Conservation (phyloP, 2,329 filamentous ascomycete genomes). For the Venturia oleaginea region DNA sequence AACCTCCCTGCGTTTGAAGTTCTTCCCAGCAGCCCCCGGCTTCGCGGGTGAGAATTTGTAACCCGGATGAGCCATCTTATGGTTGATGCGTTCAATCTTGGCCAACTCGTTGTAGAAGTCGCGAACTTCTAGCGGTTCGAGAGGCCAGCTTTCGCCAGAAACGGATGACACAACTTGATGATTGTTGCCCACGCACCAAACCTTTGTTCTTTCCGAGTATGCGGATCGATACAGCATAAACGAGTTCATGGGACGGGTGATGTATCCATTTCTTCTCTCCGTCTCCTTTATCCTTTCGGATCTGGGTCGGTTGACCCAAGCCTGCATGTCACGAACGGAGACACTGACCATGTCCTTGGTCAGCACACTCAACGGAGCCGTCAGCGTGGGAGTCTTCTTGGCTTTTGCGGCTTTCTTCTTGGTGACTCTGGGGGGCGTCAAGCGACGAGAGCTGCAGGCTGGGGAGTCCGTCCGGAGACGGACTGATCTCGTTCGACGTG, state of each 20-base stretch:
- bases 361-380: constrained; percentile 60
- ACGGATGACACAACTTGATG: constrained; percentile 86
- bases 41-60: constrained; percentile 95
- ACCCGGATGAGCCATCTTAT: constrained; percentile 72
- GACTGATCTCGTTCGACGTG: constrained; percentile 32
- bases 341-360: constrained; percentile 54
- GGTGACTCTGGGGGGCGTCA: constrained; percentile 22
- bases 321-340: constrained; percentile 66
- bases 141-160: constrained; percentile 77
- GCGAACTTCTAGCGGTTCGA: constrained; percentile 65
- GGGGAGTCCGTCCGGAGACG: constrained; percentile 28
- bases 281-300: constrained; percentile 61
- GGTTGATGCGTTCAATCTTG: constrained; percentile 71
- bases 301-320: constrained; percentile 63
- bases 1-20: constrained; percentile 38
- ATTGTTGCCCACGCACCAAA: constrained; percentile 75
- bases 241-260: constrained; percentile 91
- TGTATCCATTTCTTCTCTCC: constrained; percentile 62
- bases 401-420: constrained; percentile 38
- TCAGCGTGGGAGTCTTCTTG: constrained; percentile 45
- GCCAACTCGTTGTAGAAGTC: constrained; percentile 72
- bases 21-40: constrained; percentile 34
- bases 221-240: constrained; percentile 97
- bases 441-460: constrained; percentile 20
- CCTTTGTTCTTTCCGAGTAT: constrained; percentile 78